Conservation (phyloP, 2,329 filamentous ascomycete species). For the Arthrobotrys musiformis region DNA sequence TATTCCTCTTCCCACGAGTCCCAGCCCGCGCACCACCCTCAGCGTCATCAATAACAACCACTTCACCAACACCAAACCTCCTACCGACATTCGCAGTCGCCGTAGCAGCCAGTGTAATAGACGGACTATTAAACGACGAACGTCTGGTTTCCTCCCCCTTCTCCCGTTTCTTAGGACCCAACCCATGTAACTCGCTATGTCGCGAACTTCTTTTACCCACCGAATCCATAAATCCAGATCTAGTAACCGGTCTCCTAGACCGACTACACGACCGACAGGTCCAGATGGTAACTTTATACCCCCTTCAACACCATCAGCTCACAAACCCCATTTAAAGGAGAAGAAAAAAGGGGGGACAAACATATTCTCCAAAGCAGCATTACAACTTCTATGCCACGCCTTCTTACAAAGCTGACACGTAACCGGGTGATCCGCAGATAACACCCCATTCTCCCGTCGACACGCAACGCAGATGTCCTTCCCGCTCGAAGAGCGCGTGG, state of each 20-base stretch:
- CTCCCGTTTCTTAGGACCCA: not conserved
- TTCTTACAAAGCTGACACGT: constrained; percentile 20
- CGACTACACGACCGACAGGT: constrained; percentile 4
- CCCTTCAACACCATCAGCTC: too few relatives aligned
- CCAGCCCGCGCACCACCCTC: too few relatives aligned
- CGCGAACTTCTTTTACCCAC: not conserved
- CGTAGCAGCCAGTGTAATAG: not conserved
- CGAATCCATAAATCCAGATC: not conserved
- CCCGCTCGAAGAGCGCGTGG: not conserved
- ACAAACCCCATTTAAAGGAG: not conserved
- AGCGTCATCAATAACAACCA: not conserved
- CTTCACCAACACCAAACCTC: not conserved
- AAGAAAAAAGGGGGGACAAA: not conserved
- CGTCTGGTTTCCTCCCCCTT: not conserved
- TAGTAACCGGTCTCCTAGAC: not conserved
- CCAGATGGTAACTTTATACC: constrained; percentile 12
- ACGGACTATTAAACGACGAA: not conserved
- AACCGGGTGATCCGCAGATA: constrained; percentile 20
- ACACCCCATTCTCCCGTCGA: not conserved
- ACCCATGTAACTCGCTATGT: not conserved
- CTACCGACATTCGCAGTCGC: not conserved
- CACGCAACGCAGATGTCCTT: constrained; percentile 20
- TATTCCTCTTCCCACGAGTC: not conserved
- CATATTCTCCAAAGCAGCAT: not conserved
- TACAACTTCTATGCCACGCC: constrained; percentile 37